Conservation (phyloP, 1,284 basidiomycete species). For the Wolfiporia cocos region DNA sequence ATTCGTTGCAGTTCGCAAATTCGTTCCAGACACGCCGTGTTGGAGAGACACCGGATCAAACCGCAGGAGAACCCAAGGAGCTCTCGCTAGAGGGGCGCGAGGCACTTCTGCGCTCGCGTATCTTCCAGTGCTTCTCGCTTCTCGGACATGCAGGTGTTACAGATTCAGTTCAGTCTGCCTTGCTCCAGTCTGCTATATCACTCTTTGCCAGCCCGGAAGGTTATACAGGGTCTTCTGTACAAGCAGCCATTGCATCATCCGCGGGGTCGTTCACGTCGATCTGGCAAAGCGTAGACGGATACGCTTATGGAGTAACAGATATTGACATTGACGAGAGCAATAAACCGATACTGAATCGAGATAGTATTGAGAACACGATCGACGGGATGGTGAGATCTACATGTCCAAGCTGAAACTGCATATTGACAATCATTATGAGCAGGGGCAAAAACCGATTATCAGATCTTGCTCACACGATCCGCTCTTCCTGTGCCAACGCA, state of each 20-base stretch:
- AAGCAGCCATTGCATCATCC: constrained; percentile 89
- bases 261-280: constrained; percentile 81
- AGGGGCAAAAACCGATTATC: constrained; percentile 78
- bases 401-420: background rate
- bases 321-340: constrained; percentile 42
- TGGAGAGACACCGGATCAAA: constrained; percentile 40
- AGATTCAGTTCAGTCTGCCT: constrained; percentile 72
- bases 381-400: constrained; percentile 58
- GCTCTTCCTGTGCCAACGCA: constrained; percentile 63
- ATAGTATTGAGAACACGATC: constrained; percentile 71
- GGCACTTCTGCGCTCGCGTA: constrained; percentile 75
- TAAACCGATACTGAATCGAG: constrained; percentile 66
- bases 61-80: constrained; percentile 34
- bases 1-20: constrained; percentile 87
- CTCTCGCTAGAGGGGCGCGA: constrained; percentile 77
- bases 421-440: constrained; percentile 1
- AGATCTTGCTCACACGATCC: constrained; percentile 87
- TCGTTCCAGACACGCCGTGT: constrained; percentile 46
- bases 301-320: constrained; percentile 89
- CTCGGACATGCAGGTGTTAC: constrained; percentile 78
- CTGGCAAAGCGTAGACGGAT: constrained; percentile 87
- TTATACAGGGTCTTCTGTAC: constrained; percentile 77
- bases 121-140: constrained; percentile 86
- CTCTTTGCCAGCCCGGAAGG: constrained; percentile 84
- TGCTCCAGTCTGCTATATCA: constrained; percentile 83